Evolutionary conservation across 768 basidiomycete species (phyloP).

Genomic region (Infundibulicybe gibba): DNA sequence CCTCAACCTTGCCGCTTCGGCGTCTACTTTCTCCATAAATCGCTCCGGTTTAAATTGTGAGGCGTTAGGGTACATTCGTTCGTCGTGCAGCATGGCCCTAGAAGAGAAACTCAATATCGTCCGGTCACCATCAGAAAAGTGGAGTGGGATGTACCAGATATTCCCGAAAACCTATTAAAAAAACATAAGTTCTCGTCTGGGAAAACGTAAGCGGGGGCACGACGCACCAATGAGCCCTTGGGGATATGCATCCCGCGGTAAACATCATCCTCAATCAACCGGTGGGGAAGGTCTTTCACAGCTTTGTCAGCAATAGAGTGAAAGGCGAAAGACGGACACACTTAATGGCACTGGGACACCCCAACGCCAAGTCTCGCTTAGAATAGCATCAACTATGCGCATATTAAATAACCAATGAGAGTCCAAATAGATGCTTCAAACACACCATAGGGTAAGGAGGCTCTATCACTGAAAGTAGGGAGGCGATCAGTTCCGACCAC

Average conservation of each 20-base stretch:
- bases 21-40: conserved; percentile 33
- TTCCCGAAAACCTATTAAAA: conserved; percentile 46
- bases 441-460: conserved; percentile 50
- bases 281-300: conserved; percentile 54
- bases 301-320: background rate
- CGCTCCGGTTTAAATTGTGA: conserved; percentile 52
- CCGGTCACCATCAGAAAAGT: background rate
- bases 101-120: background rate
- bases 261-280: conserved; percentile 61
- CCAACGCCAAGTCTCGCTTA: conserved; percentile 57
- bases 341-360: conserved; percentile 55
- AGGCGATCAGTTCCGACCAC: conserved; percentile 54
- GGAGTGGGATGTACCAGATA: conserved; percentile 42
- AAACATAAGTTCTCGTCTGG: conserved; percentile 2
- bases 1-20: conserved; percentile 18
- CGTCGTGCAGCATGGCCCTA: conserved; percentile 50
- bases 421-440: background rate
- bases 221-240: conserved; percentile 53
- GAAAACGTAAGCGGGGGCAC: background rate
- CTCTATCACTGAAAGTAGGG: conserved; percentile 56
- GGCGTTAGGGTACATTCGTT: conserved; percentile 45
- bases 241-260: conserved; percentile 58
- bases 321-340: conserved; percentile 19
- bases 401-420: background rate
- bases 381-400: conserved; percentile 42